A percentile compares a stretch with the other conserved stretches of the same genome.
Conservation (phyloP, 1,284 basidiomycete species). For the Apiotrichum gamsii region DNA sequence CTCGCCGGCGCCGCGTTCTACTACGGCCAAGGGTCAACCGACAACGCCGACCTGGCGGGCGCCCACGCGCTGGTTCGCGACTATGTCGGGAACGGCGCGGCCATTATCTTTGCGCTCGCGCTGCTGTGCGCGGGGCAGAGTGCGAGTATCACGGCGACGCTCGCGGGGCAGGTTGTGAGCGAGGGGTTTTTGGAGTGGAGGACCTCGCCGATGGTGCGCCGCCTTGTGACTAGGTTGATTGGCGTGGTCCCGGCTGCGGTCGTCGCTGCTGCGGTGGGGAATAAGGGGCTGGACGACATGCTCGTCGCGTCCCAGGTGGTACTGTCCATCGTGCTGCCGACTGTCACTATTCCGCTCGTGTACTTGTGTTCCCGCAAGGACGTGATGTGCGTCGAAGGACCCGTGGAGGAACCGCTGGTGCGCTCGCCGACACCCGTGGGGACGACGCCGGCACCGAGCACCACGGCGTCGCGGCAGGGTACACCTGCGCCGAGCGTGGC, state of each 20-base stretch:
- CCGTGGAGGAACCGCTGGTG: constrained; percentile 18
- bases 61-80: constrained; percentile 66
- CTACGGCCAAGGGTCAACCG: constrained; percentile 49
- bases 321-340: constrained; percentile 81
- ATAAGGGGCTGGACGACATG: constrained; percentile 68
- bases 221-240: constrained; percentile 74
- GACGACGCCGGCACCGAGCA: constrained; percentile 5
- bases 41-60: constrained; percentile 69
- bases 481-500: neutral
- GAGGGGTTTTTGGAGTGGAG: constrained; percentile 93
- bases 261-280: constrained; percentile 70
- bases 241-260: constrained; percentile 80
- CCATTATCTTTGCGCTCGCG: constrained; percentile 76
- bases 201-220: constrained; percentile 70
- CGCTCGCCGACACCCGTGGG: neutral
- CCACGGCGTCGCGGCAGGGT: neutral
- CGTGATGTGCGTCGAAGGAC: constrained; percentile 60
- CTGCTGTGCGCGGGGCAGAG: constrained; percentile 82
- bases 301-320: constrained; percentile 84
- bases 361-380: constrained; percentile 63
- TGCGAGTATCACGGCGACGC: constrained; percentile 84
- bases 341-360: constrained; percentile 72
- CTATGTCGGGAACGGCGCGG: constrained; percentile 64
- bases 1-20: constrained; percentile 64
- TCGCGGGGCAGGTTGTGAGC: constrained; percentile 84